A percentile compares a stretch with the other conserved stretches of the same genome.
These are phyloP conservation scores for Linnemannia elongata DNA, from an alignment of 192 early-diverging fungal species.

Conservation along the genomic window DNA sequence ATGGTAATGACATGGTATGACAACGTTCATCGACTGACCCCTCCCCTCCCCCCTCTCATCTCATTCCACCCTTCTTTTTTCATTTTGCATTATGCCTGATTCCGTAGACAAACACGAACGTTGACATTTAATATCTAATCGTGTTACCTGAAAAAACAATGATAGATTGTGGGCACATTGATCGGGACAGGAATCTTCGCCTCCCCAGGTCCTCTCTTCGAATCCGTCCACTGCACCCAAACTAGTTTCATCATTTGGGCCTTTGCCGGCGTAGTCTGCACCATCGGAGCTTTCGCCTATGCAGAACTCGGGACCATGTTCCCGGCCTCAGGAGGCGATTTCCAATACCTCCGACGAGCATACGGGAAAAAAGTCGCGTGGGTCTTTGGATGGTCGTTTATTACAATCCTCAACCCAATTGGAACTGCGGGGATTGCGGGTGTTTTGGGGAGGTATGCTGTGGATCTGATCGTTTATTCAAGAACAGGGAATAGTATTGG, in stretches of 20 bases:
- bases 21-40: background rate
- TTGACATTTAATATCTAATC: background rate
- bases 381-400: constrained; percentile 68
- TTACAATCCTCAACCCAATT: constrained; percentile 65
- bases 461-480: constrained; percentile 46
- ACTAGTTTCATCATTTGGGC: constrained; percentile 57
- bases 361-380: constrained; percentile 71
- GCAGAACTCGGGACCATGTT: constrained; percentile 59
- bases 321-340: constrained; percentile 66
- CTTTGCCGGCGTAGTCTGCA: constrained; percentile 47
- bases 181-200: constrained; percentile 78
- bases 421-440: constrained; percentile 64
- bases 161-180: constrained; percentile 57
- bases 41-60: background rate
- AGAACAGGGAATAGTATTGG: constrained; percentile 23
- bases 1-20: constrained; percentile 59
- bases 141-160: too few species aligned
- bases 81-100: background rate
- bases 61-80: background rate
- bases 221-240: constrained; percentile 46
- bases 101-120: too few species aligned
- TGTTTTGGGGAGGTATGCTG: constrained; percentile 42
- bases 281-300: constrained; percentile 55
- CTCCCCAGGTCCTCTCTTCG: constrained; percentile 68
- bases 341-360: constrained; percentile 66